Conservation (phyloP, 495 filamentous ascomycete species). For the Ramalina peruviana region DNA sequence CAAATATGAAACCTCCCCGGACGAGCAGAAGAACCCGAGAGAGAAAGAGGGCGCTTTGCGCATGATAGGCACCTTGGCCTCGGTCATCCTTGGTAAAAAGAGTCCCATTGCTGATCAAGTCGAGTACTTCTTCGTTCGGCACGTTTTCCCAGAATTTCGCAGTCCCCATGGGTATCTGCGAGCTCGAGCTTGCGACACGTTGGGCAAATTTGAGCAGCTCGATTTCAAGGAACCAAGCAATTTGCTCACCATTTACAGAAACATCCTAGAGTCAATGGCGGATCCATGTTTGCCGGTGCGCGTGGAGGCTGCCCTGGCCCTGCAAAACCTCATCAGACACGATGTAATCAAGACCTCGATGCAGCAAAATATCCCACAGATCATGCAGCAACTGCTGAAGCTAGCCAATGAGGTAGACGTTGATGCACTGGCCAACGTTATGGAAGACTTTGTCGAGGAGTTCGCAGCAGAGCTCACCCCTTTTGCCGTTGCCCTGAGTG, state of each 20-base stretch:
- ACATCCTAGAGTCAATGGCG: slow-evolving; percentile 94
- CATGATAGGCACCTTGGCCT: slow-evolving; percentile 92
- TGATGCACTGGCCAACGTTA: slow-evolving; percentile 91
- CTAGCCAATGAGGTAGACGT: slow-evolving; percentile 92
- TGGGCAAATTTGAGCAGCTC: slow-evolving; percentile 94
- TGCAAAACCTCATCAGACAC: slow-evolving; percentile 91
- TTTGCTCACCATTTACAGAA: slow-evolving; percentile 85
- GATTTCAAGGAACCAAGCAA: slow-evolving; percentile 94
- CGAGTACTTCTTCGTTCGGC: slow-evolving; percentile 97
- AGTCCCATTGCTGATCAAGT: slow-evolving; percentile 95
- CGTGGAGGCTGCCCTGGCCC: slow-evolving; percentile 84
- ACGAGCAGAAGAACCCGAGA: slow-evolving; percentile 76
- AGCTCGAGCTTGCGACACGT: slow-evolving; percentile 86
- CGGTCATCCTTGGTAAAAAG: slow-evolving; percentile 92
- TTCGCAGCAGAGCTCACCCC: slow-evolving; percentile 92
- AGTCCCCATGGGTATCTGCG: slow-evolving; percentile 87
- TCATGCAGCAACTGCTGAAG: slow-evolving; percentile 97
- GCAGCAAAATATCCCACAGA: slow-evolving; percentile 97
- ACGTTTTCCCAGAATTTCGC: slow-evolving; percentile 95
- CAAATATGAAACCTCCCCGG: slow-evolving; percentile 69
- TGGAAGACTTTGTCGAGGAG: slow-evolving; percentile 99
- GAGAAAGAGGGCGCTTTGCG: slow-evolving; percentile 93
- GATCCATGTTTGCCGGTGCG: slow-evolving; percentile 81
- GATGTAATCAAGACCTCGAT: slow-evolving; percentile 85
- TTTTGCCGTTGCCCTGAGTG: slow-evolving; percentile 92